Percentiles rank a stretch among this genome's conserved stretches.
Conservation (phyloP, 345 rosid genomes). For the Acer saccharum region DNA sequence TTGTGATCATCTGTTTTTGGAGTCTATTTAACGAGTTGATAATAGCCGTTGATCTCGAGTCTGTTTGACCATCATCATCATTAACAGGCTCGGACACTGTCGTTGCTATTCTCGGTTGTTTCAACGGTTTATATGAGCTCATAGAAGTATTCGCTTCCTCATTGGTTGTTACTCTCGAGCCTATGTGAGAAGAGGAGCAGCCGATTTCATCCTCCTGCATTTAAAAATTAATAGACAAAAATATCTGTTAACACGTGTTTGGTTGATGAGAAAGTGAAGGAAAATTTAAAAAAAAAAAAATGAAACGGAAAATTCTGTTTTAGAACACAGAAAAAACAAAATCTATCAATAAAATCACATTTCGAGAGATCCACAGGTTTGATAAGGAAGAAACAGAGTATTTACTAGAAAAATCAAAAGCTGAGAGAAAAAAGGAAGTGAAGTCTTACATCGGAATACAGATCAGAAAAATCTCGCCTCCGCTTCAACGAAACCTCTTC, state of each 20-base stretch:
- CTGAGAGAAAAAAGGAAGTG: not conserved
- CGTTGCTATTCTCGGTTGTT: constrained; percentile 35
- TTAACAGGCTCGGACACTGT: constrained; percentile 6
- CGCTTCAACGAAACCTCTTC: constrained; percentile 39
- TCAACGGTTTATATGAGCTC: constrained; percentile 33
- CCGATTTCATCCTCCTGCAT: constrained; percentile 55
- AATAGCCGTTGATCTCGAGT: constrained; percentile 41
- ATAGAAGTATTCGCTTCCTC: constrained; percentile 27
- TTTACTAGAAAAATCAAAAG: not conserved
- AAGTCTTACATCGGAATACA: constrained; percentile 52
- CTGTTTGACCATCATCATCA: constrained; percentile 23
- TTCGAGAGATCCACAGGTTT: not conserved
- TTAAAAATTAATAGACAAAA: not conserved
- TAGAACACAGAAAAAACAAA: not conserved
- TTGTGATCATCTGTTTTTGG: constrained; percentile 26
- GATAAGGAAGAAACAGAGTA: not conserved
- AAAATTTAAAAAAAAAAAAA: not conserved
- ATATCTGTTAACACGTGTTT: constrained; percentile 1
- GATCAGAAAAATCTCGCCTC: constrained; percentile 31
- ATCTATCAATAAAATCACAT: not conserved
- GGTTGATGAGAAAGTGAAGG: constrained; percentile 14
- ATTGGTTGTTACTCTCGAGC: not conserved
- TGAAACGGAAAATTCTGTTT: not conserved
- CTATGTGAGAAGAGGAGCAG: constrained; percentile 41
- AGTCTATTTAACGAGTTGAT: constrained; percentile 37